These are phyloP conservation scores for Cercophora sp. DNA, from an alignment of 495 filamentous ascomycete species.

Conservation along the genomic window DNA sequence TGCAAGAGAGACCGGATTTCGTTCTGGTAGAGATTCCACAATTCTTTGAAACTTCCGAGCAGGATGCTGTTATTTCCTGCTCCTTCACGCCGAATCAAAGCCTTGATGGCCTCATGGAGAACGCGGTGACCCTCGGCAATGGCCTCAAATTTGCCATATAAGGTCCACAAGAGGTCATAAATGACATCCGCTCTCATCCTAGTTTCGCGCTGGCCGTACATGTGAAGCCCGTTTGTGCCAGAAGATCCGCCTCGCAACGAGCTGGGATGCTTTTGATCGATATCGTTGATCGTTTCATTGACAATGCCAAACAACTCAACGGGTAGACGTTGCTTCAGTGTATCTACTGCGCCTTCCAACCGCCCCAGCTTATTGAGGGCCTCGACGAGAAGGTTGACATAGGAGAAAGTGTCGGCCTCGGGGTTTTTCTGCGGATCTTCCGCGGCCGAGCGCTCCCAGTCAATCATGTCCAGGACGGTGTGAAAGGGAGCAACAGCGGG, in stretches of 20 bases:
- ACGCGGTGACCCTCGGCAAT: conserved; percentile 95
- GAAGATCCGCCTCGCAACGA: conserved; percentile 53
- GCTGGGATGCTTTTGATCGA: conserved; percentile 84
- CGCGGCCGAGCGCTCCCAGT: conserved; percentile 60
- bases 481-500: conserved; percentile 58
- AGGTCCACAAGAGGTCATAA: conserved; percentile 81
- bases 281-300: conserved; percentile 88
- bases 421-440: conserved; percentile 90
- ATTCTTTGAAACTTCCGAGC: conserved; percentile 77
- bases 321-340: conserved; percentile 85
- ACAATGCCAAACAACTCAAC: conserved; percentile 93
- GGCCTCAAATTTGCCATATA: conserved; percentile 95
- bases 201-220: conserved; percentile 61
- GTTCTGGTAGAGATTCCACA: conserved; percentile 79
- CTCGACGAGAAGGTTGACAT: conserved; percentile 84
- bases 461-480: conserved; percentile 72
- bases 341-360: conserved; percentile 79
- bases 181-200: conserved; percentile 75
- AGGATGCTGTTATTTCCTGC: conserved; percentile 55
- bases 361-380: conserved; percentile 81
- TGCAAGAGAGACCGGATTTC: conserved; percentile 89
- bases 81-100: conserved; percentile 74
- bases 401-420: conserved; percentile 90
- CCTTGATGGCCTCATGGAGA: conserved; percentile 82
- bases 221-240: conserved; percentile 57